phyloP scores from a whole-genome alignment of 2,329 filamentous ascomycete genomes.

The Blumeria hordei region DNA sequence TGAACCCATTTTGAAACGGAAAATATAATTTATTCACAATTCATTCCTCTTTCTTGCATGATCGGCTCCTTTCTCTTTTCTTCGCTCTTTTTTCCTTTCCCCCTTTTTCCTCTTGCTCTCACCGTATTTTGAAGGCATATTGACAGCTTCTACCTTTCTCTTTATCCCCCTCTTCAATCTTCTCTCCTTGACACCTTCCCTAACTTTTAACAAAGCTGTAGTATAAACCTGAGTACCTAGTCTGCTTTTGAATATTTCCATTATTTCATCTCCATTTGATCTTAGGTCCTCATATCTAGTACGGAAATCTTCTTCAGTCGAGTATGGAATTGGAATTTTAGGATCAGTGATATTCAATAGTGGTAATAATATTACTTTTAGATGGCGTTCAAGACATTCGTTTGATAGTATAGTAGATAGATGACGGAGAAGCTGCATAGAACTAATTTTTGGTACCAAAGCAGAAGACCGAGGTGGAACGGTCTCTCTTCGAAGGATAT shows the following conservation, averaged over 20 bases:
- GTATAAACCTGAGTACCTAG: slow-evolving; percentile 63
- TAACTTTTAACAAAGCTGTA: slow-evolving; percentile 45
- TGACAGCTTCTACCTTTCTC: slow-evolving; percentile 70
- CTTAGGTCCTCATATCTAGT: slow-evolving; percentile 46
- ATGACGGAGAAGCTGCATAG: slow-evolving; percentile 49
- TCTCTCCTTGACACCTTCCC: slow-evolving; percentile 45
- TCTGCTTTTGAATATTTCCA: slow-evolving; percentile 65
- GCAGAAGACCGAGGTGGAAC: slow-evolving; percentile 35
- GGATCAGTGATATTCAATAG: slow-evolving; percentile 71
- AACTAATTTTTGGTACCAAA: slow-evolving; percentile 50
- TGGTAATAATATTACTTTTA: slow-evolving; percentile 39
- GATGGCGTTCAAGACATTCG: slow-evolving; percentile 31
- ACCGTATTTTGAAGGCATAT: slow-evolving; percentile 54
- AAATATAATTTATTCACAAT: slow-evolving; percentile 3
- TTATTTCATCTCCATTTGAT: slow-evolving; percentile 47
- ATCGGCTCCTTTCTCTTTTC: slow-evolving; percentile 54
- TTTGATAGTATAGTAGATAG: slow-evolving; percentile 37
- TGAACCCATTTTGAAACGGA: too few species aligned
- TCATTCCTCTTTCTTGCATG: slow-evolving; percentile 23
- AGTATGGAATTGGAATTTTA: slow-evolving; percentile 45
- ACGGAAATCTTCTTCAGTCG: slow-evolving; percentile 45
- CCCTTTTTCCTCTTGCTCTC: slow-evolving; percentile 61
- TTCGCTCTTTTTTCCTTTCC: slow-evolving; percentile 61
- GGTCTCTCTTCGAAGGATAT: slow-evolving; percentile 54
- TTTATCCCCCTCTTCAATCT: slow-evolving; percentile 57